A percentile compares a stretch with the other conserved stretches of the same genome.
Evolutionary conservation across 108 stramenopile genomes (phyloP).

Genomic region (Stephanodiscus triporus): DNA sequence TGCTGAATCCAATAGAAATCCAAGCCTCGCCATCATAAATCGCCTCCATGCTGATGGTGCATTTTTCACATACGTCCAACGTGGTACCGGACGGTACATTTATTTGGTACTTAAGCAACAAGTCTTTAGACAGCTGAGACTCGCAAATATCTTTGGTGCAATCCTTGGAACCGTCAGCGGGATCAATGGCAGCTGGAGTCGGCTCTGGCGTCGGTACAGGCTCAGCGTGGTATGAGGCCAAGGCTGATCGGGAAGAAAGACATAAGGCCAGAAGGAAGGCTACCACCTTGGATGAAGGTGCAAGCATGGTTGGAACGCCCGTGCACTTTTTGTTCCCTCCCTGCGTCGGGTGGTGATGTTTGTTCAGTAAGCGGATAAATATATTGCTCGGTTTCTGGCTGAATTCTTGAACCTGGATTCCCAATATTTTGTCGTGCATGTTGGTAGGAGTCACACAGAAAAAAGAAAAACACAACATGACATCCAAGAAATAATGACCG

Average conservation of each 20-base stretch:
- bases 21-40: slow-evolving; percentile 29
- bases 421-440: no score
- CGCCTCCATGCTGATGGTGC: slow-evolving; percentile 19
- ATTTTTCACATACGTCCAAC: neutral
- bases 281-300: neutral
- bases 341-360: no score
- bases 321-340: no score
- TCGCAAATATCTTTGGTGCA: slow-evolving; percentile 11
- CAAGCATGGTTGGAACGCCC: neutral
- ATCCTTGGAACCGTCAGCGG: neutral
- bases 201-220: neutral
- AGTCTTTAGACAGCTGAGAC: slow-evolving; percentile 1
- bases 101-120: slow-evolving; percentile 4
- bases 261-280: neutral
- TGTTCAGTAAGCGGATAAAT: no score
- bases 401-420: no score
- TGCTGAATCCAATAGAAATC: slow-evolving; percentile 33
- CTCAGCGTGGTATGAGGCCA: neutral
- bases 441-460: no score
- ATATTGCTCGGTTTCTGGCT: no score
- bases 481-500: no score
- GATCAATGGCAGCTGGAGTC: neutral
- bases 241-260: neutral
- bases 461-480: no score
- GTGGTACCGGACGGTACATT: slow-evolving; percentile 12